phyloP scores from a whole-genome alignment of 768 basidiomycete genomes.

The Phylloporus sp. region DNA sequence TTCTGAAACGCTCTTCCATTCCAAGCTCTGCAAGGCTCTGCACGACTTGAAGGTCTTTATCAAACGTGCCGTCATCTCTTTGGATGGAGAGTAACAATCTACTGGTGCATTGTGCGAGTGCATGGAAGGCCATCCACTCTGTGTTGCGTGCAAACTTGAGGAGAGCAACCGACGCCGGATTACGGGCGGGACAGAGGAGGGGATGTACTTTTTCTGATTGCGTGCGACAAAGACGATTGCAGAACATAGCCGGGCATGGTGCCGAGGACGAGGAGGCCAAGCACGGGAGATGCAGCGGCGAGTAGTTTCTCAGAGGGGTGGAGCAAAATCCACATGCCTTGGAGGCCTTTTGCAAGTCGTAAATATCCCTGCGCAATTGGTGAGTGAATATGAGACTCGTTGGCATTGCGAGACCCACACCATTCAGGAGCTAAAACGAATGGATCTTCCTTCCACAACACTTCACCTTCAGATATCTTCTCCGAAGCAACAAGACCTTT shows the following conservation, averaged over 20 bases:
- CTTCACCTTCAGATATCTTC: conserved; percentile 63
- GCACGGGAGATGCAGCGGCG: conserved; percentile 50
- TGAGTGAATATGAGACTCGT: not conserved
- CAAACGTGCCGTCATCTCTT: conserved; percentile 32
- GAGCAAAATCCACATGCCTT: conserved; percentile 72
- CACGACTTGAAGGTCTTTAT: conserved; percentile 51
- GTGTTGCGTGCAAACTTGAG: conserved; percentile 53
- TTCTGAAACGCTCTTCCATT: conserved; percentile 61
- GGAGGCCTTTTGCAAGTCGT: conserved; percentile 56
- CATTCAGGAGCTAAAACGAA: conserved; percentile 79
- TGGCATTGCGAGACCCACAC: conserved; percentile 34
- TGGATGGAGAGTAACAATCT: conserved; percentile 54
- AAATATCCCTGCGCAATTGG: conserved; percentile 59
- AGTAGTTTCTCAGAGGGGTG: conserved; percentile 46
- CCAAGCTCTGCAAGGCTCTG: conserved; percentile 65
- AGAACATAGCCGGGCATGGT: conserved; percentile 65
- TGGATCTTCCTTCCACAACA: conserved; percentile 83
- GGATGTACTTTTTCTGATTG: conserved; percentile 63
- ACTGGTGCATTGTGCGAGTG: conserved; percentile 62
- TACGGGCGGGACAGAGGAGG: conserved; percentile 69
- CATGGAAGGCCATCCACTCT: conserved; percentile 69
- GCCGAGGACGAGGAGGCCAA: conserved; percentile 38
- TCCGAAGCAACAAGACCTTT: conserved; percentile 77
- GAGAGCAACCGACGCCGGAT: conserved; percentile 60
- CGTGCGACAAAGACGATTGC: conserved; percentile 70